A percentile compares a stretch with the other conserved stretches of the same genome.
Conservation (phyloP, 2,329 filamentous ascomycete genomes). For the Neonectria neomacrospora region DNA sequence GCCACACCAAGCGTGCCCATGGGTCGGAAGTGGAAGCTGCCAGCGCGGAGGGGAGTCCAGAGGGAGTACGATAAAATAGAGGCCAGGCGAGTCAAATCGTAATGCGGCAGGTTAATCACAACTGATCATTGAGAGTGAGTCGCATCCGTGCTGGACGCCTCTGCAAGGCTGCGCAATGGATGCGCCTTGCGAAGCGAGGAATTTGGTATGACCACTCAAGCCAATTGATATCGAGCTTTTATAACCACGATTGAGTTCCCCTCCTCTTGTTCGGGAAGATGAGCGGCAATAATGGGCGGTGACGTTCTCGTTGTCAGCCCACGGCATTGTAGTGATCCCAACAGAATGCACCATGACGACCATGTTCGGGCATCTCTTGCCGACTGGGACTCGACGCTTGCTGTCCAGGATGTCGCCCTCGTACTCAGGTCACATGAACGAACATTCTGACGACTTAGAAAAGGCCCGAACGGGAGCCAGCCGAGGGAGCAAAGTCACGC, state of each 20-base stretch:
- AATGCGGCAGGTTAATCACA: too few relatives aligned
- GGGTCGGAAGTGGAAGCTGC: too few relatives aligned
- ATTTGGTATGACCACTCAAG: neutral
- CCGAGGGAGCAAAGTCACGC: neutral
- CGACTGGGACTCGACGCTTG: too few relatives aligned
- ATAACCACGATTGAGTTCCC: constrained; percentile 12
- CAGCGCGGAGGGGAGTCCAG: too few relatives aligned
- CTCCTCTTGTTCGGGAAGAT: constrained; percentile 9
- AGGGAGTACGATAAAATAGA: too few relatives aligned
- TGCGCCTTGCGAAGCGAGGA: too few relatives aligned
- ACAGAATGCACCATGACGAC: constrained; percentile 56
- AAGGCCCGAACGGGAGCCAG: neutral
- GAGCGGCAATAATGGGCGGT: constrained; percentile 6
- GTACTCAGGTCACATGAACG: constrained; percentile 26
- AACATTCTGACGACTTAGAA: neutral
- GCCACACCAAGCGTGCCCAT: too few relatives aligned
- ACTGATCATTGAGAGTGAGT: too few relatives aligned
- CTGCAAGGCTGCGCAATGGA: too few relatives aligned
- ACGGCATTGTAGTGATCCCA: constrained; percentile 9
- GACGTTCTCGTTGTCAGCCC: constrained; percentile 8
- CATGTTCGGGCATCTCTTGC: constrained; percentile 69
- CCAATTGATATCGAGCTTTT: neutral
- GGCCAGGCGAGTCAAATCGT: too few relatives aligned
- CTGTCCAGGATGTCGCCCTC: too few relatives aligned
- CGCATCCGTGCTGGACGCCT: too few relatives aligned